Evolutionary conservation across 2,329 filamentous ascomycete genomes (phyloP).

Genomic region (Capronia epimyces): DNA sequence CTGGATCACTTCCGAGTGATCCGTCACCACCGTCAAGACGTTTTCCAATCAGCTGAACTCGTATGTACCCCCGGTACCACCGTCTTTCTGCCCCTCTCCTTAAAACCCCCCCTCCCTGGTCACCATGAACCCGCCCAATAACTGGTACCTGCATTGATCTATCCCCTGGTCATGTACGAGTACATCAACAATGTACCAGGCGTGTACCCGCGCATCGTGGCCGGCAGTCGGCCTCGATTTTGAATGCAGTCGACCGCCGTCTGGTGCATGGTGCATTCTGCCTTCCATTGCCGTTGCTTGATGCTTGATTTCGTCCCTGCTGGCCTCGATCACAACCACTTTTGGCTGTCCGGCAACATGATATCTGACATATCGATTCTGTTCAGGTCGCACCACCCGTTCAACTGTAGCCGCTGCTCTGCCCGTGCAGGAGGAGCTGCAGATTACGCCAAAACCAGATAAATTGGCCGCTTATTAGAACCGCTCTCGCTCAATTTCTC

Average conservation of each 20-base stretch:
- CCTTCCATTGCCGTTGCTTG: background rate
- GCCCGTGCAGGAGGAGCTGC: conserved; percentile 77
- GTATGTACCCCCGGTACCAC: conserved; percentile 51
- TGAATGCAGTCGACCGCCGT: conserved; percentile 15
- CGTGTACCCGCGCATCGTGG: background rate
- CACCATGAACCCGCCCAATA: conserved; percentile 1
- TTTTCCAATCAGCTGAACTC: conserved; percentile 98
- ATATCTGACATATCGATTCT: conserved; percentile 16
- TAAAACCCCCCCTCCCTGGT: too few relatives aligned
- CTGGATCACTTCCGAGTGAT: conserved; percentile 29
- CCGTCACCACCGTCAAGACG: conserved; percentile 69
- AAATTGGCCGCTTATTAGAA: conserved; percentile 32
- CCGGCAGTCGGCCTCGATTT: background rate
- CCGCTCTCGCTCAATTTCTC: conserved; percentile 23
- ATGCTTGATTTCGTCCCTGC: conserved; percentile 3
- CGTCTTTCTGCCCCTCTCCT: background rate
- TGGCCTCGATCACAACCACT: conserved; percentile 10
- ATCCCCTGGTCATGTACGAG: conserved; percentile 5
- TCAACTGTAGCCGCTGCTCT: conserved; percentile 93
- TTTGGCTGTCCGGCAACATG: conserved; percentile 2
- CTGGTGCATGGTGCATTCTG: background rate
- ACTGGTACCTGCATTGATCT: conserved; percentile 22
- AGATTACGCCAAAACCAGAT: conserved; percentile 49
- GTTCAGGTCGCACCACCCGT: conserved; percentile 81
- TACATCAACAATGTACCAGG: background rate